Evolutionary conservation across 768 basidiomycete species (phyloP).

Genomic region (Phanerochaete carnosa): DNA sequence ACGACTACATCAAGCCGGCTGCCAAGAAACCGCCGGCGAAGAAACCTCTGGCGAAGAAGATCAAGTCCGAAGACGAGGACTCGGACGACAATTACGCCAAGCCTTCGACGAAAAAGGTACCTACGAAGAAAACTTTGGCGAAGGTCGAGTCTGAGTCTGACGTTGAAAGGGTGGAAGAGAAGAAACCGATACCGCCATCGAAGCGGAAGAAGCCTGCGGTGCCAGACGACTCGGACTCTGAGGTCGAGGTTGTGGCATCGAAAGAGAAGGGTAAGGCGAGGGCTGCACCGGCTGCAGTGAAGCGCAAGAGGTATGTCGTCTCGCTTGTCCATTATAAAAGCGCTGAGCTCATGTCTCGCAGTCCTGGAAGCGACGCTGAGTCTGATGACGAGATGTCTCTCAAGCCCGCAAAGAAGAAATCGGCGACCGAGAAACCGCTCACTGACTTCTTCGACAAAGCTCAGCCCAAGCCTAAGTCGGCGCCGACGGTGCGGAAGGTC

Average conservation of each 20-base stretch:
- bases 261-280: slow-evolving; percentile 44
- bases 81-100: slow-evolving; percentile 26
- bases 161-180: slow-evolving; percentile 25
- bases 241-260: slow-evolving; percentile 32
- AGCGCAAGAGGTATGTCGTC: slow-evolving; percentile 65
- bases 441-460: slow-evolving; percentile 61
- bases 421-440: slow-evolving; percentile 29
- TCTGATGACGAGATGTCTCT: slow-evolving; percentile 35
- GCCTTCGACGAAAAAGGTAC: slow-evolving; percentile 39
- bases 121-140: slow-evolving; percentile 33
- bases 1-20: slow-evolving; percentile 28
- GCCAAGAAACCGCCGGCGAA: slow-evolving; percentile 21
- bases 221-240: slow-evolving; percentile 40
- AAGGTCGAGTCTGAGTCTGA: slow-evolving; percentile 38
- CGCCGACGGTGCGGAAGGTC: slow-evolving; percentile 27
- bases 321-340: neutral
- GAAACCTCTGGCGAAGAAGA: slow-evolving; percentile 43
- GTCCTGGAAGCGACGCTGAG: slow-evolving; percentile 28
- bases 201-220: slow-evolving; percentile 27
- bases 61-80: slow-evolving; percentile 40
- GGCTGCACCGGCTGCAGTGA: slow-evolving; percentile 35
- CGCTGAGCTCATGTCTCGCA: neutral
- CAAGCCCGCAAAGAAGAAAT: slow-evolving; percentile 56
- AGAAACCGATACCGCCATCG: slow-evolving; percentile 14
- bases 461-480: slow-evolving; percentile 36